Percentiles rank a stretch among this genome's conserved stretches.
These are phyloP conservation scores for Mortierella sp. DNA, from an alignment of 371 early-diverging fungal genomes.

Conservation along the genomic window DNA sequence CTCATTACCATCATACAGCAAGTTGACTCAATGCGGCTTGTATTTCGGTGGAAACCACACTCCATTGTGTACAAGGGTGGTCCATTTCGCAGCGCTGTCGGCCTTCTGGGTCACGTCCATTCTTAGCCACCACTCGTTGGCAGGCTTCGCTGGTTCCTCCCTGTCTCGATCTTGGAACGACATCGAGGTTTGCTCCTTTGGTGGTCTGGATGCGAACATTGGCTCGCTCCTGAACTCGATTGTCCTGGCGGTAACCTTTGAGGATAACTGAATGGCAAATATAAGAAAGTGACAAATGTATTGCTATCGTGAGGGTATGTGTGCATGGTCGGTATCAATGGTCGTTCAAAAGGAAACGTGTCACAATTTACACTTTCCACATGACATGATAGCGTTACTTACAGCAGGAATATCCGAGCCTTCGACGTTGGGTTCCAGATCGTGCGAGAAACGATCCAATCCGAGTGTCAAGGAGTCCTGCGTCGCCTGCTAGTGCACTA, in stretches of 20 bases:
- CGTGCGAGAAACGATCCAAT: too few relatives aligned
- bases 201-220: conserved; percentile 1
- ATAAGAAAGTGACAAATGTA: neutral
- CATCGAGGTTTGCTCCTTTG: conserved; percentile 60
- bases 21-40: conserved; percentile 89
- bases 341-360: too few relatives aligned
- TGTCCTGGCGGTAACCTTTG: conserved; percentile 33
- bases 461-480: too few relatives aligned
- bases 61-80: conserved; percentile 89
- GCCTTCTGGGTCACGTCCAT: conserved; percentile 55
- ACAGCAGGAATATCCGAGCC: conserved; percentile 47
- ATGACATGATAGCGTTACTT: neutral
- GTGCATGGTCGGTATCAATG: neutral
- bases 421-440: too few relatives aligned
- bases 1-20: conserved; percentile 86
- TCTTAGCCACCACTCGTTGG: conserved; percentile 70
- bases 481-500: too few relatives aligned
- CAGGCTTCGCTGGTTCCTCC: conserved; percentile 62
- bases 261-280: conserved; percentile 27
- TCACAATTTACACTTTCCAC: too few relatives aligned
- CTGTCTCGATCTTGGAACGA: conserved; percentile 34
- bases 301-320: neutral
- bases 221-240: conserved; percentile 35
- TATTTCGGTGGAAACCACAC: conserved; percentile 95
- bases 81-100: conserved; percentile 84